Conservation (phyloP, 2,329 filamentous ascomycete species). For the Didymella pinodella region DNA sequence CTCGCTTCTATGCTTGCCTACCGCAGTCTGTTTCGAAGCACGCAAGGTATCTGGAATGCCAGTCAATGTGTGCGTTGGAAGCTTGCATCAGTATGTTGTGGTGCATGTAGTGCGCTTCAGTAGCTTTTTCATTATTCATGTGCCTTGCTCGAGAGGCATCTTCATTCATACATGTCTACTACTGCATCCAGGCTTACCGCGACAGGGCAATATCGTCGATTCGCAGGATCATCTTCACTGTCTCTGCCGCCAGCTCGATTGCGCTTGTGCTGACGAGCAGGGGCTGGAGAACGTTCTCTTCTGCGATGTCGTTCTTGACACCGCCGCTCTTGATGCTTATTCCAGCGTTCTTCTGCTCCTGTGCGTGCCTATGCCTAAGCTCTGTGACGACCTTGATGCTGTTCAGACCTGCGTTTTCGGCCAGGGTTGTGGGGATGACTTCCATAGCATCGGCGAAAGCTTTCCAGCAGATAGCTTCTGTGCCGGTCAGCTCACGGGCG, state of each 20-base stretch:
- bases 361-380: constrained; percentile 89
- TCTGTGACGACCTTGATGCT: constrained; percentile 99
- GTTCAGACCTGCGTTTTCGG: constrained; percentile 97
- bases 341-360: constrained; percentile 93
- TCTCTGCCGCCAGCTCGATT: constrained; percentile 96
- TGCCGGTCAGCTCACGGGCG: constrained; percentile 83
- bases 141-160: constrained; percentile 16
- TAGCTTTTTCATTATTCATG: constrained; percentile 23
- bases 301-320: constrained; percentile 94
- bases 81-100: not conserved
- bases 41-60: not conserved
- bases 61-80: not conserved
- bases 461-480: constrained; percentile 98
- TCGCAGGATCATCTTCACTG: constrained; percentile 90
- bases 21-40: constrained; percentile 1
- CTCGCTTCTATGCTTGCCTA: not conserved
- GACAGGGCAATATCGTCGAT: constrained; percentile 71
- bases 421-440: constrained; percentile 93
- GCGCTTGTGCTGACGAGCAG: constrained; percentile 96
- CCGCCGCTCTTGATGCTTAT: constrained; percentile 98
- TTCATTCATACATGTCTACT: constrained; percentile 9
- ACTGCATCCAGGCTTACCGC: constrained; percentile 32
- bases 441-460: constrained; percentile 98
- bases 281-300: constrained; percentile 96
- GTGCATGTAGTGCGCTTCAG: constrained; percentile 13